phyloP scores from a whole-genome alignment of 1,284 basidiomycete genomes.

The Pseudomicrostroma phylloplanum region DNA sequence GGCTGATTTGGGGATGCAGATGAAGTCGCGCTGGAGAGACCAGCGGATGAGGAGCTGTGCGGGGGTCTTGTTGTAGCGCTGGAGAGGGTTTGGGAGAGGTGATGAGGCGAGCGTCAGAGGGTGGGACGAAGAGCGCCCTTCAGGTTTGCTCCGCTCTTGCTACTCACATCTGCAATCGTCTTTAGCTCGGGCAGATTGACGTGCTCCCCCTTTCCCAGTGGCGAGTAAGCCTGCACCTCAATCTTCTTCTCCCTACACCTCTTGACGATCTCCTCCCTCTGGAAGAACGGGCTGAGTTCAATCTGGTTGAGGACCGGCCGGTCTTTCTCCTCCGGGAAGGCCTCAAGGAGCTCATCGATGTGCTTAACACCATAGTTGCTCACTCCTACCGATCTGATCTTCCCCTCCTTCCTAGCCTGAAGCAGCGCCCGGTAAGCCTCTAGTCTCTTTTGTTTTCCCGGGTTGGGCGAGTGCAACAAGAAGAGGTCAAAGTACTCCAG shows the following conservation, averaged over 20 bases:
- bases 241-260: conserved; percentile 68
- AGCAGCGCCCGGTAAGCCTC: conserved; percentile 35
- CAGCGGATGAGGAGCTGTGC: conserved; percentile 74
- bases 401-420: conserved; percentile 24
- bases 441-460: conserved; percentile 28
- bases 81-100: conserved; percentile 18
- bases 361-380: conserved; percentile 28
- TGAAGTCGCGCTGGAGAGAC: conserved; percentile 63
- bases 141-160: conserved; percentile 59
- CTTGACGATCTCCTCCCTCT: conserved; percentile 68
- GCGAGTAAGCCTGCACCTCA: conserved; percentile 60
- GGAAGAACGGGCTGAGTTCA: conserved; percentile 73
- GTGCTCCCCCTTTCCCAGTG: conserved; percentile 16
- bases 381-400: conserved; percentile 28
- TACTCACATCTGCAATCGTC: conserved; percentile 51
- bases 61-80: conserved; percentile 58
- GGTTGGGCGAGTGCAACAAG: conserved; percentile 42
- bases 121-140: conserved; percentile 53
- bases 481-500: conserved; percentile 40
- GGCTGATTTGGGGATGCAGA: conserved; percentile 65
- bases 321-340: conserved; percentile 26
- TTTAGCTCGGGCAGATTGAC: conserved; percentile 15
- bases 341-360: conserved; percentile 38
- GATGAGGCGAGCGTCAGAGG: background rate
- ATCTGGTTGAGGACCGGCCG: conserved; percentile 52